Conservation (phyloP, 2,329 filamentous ascomycete genomes). For the Cercospora janseana region DNA sequence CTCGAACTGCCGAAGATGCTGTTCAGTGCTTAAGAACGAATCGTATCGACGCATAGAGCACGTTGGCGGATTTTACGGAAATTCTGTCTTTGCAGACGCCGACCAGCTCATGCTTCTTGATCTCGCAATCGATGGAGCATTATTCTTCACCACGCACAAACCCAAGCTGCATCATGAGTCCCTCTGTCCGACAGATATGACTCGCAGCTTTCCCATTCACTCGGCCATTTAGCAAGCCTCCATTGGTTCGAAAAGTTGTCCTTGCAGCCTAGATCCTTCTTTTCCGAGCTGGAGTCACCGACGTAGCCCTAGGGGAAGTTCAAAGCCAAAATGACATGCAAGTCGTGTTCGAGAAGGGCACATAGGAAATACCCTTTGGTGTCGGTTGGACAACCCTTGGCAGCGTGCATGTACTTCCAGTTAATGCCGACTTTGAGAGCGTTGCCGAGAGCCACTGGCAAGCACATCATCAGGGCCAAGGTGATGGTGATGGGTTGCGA, state of each 20-base stretch:
- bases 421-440: neutral
- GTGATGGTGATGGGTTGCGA: neutral
- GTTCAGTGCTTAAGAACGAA: too few relatives aligned
- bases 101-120: too few relatives aligned
- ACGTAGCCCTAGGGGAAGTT: neutral
- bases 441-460: neutral
- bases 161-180: too few relatives aligned
- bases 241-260: neutral
- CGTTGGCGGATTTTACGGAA: too few relatives aligned
- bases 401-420: neutral
- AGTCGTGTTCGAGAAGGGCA: neutral
- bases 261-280: neutral
- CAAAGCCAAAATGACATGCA: neutral
- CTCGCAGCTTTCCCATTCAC: too few relatives aligned
- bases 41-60: too few relatives aligned
- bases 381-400: neutral
- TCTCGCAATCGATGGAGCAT: too few relatives aligned
- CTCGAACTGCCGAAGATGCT: too few relatives aligned
- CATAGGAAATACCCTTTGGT: neutral
- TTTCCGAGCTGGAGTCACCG: neutral
- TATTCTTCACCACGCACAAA: too few relatives aligned
- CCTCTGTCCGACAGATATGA: too few relatives aligned
- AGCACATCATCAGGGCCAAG: neutral
- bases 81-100: too few relatives aligned
- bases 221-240: neutral